These are phyloP conservation scores for Trametes coccinea DNA, from an alignment of 768 basidiomycete genomes.

Conservation along the genomic window DNA sequence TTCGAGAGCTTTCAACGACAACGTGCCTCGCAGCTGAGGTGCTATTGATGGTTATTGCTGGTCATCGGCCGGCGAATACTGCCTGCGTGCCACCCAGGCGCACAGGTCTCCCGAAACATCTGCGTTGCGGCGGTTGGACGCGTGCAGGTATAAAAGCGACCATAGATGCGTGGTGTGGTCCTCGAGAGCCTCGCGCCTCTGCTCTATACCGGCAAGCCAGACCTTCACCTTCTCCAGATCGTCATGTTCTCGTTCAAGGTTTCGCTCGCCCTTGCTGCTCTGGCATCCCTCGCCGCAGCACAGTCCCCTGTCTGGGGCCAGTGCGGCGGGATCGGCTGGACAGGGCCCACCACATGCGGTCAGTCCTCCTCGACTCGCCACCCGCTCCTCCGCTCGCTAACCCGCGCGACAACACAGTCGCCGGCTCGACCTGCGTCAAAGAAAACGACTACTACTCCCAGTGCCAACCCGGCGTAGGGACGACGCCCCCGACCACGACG, in stretches of 20 bases:
- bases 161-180: not conserved
- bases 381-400: constrained; percentile 36
- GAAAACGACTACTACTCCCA: constrained; percentile 45
- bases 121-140: not conserved
- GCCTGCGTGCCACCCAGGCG: no score
- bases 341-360: constrained; percentile 38
- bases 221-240: not conserved
- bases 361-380: not conserved
- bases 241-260: constrained; percentile 5
- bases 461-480: constrained; percentile 35
- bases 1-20: not conserved
- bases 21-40: not conserved
- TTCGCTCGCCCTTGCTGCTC: constrained; percentile 21
- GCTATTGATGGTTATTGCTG: no score
- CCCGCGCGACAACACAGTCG: constrained; percentile 11
- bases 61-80: no score
- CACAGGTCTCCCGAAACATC: no score
- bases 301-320: constrained; percentile 31
- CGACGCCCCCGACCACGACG: not conserved
- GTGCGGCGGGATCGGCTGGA: constrained; percentile 39
- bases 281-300: constrained; percentile 26
- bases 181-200: not conserved
- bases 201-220: not conserved
- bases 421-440: constrained; percentile 38
- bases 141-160: not conserved